phyloP scores from a whole-genome alignment of 179 eudicot genomes.

The Beta corolliflora region DNA sequence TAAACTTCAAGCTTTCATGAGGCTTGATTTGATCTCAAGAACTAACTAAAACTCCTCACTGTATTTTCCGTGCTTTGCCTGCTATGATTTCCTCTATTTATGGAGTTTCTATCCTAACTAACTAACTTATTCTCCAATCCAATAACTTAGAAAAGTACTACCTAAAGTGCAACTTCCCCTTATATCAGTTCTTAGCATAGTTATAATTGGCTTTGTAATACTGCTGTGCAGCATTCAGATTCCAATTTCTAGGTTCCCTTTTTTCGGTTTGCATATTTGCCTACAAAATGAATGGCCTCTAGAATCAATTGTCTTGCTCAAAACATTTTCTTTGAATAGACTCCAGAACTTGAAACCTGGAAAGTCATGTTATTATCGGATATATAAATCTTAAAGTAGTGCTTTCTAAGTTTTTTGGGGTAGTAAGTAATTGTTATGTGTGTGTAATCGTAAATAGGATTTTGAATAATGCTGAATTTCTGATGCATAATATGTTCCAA shows the following conservation, averaged over 20 bases:
- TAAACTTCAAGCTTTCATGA: too few relatives aligned
- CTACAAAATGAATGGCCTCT: background rate
- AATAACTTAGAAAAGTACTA: too few relatives aligned
- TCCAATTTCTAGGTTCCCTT: background rate
- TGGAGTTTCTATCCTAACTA: too few relatives aligned
- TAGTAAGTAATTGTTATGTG: background rate
- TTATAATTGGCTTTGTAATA: background rate
- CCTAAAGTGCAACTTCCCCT: too few relatives aligned
- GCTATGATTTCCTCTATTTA: too few relatives aligned
- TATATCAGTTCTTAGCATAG: background rate
- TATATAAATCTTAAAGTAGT: background rate
- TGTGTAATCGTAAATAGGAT: background rate
- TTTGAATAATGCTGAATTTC: background rate
- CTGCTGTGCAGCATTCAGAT: background rate
- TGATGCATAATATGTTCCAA: slow-evolving; percentile 17
- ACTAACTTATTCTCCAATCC: too few relatives aligned
- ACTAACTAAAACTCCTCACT: too few relatives aligned
- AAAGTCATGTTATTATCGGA: background rate
- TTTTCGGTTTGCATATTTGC: background rate
- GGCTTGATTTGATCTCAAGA: too few relatives aligned
- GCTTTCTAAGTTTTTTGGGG: background rate
- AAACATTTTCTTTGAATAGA: background rate
- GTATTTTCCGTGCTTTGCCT: too few relatives aligned
- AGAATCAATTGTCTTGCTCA: background rate
- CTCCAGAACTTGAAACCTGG: background rate